phyloP scores from a whole-genome alignment of 176 grass and related monocot species.

The Phragmites australis region DNA sequence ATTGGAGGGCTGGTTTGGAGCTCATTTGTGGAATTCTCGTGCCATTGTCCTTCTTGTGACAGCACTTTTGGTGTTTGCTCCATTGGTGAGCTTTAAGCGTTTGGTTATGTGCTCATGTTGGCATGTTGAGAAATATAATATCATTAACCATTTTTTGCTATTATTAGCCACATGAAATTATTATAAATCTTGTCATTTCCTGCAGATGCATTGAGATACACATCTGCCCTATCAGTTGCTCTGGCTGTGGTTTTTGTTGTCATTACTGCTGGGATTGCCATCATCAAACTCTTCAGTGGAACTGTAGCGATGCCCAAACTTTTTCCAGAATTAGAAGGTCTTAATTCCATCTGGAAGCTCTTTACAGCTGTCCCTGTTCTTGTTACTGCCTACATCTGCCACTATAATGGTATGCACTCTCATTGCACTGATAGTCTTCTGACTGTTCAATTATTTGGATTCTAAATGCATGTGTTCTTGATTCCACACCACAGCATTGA shows the following conservation, averaged over 20 bases:
- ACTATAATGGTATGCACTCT: constrained; percentile 63
- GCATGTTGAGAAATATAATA: constrained; percentile 8
- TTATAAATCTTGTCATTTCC: constrained; percentile 36
- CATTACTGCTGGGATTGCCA: constrained; percentile 72
- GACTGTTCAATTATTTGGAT: constrained; percentile 16
- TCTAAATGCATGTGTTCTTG: constrained; percentile 41
- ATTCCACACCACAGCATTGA: constrained; percentile 74
- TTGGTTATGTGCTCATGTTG: constrained; percentile 59
- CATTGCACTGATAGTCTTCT: not conserved
- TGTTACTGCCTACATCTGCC: constrained; percentile 92
- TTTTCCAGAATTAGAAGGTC: constrained; percentile 59
- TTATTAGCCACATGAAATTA: constrained; percentile 13
- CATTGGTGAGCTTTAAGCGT: constrained; percentile 86
- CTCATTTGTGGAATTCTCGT: constrained; percentile 77
- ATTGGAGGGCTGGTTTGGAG: constrained; percentile 96
- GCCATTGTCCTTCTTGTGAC: constrained; percentile 74
- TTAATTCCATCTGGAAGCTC: constrained; percentile 73
- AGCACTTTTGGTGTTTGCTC: constrained; percentile 75
- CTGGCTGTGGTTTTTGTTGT: constrained; percentile 87
- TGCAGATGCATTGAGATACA: constrained; percentile 85
- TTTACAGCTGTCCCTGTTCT: constrained; percentile 87
- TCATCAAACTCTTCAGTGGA: constrained; percentile 62
- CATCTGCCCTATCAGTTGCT: constrained; percentile 82
- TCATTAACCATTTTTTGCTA: not conserved
- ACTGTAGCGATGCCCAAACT: constrained; percentile 69